phyloP scores from a whole-genome alignment of 139 green algal genomes.

The Volvox reticuliferus region DNA sequence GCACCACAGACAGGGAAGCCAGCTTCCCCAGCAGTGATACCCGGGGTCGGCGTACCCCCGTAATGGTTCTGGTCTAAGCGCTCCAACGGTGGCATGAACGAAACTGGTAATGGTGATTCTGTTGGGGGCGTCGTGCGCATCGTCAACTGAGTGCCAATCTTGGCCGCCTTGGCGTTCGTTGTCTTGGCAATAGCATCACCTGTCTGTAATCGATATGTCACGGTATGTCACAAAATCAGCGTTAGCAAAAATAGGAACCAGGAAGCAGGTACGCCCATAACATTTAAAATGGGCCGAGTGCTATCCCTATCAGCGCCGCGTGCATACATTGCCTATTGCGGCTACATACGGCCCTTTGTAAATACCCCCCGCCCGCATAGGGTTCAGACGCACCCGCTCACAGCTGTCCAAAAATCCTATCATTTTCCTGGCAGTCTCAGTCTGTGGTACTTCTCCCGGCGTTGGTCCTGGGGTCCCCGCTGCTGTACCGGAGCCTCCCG shows the following conservation, averaged over 20 bases:
- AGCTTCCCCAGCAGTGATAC: neutral
- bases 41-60: conserved; percentile 27
- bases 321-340: too few species aligned
- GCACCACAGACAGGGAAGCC: neutral
- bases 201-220: neutral
- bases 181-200: neutral
- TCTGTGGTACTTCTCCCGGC: neutral
- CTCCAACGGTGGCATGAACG: conserved; percentile 40
- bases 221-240: too few species aligned
- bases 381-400: conserved; percentile 24
- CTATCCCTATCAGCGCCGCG: too few species aligned
- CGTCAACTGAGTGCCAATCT: neutral
- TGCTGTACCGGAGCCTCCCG: neutral
- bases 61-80: conserved; percentile 38
- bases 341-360: too few species aligned
- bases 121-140: too few species aligned
- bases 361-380: neutral
- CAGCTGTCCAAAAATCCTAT: conserved; percentile 56
- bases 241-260: too few species aligned
- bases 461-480: neutral
- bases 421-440: conserved; percentile 56
- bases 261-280: too few species aligned
- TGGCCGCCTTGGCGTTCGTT: neutral
- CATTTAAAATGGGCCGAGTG: too few species aligned
- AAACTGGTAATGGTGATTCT: neutral